These are phyloP conservation scores for Barbatosphaeria neglecta DNA, from an alignment of 495 filamentous ascomycete species.

Conservation along the genomic window DNA sequence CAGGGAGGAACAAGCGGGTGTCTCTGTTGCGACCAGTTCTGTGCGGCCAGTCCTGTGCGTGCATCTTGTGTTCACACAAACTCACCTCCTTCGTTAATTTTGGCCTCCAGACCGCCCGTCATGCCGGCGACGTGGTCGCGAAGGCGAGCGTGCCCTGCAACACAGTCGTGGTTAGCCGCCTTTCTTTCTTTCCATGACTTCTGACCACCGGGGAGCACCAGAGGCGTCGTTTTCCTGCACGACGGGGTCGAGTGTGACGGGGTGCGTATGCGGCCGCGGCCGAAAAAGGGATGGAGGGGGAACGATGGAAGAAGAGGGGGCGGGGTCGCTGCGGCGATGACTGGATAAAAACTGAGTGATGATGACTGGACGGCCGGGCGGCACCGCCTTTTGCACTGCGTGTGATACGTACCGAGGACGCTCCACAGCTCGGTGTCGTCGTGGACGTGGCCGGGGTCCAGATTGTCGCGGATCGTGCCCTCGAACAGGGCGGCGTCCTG, in stretches of 20 bases:
- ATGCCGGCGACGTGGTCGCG: slow-evolving; percentile 84
- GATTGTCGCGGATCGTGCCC: slow-evolving; percentile 88
- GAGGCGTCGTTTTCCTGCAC: too few relatives aligned
- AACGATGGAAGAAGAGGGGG: too few relatives aligned
- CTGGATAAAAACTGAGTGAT: too few relatives aligned
- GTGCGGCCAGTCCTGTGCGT: neutral
- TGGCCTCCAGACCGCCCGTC: slow-evolving; percentile 81
- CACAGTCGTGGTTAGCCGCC: slow-evolving; percentile 11
- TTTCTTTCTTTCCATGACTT: neutral
- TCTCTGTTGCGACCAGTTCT: too few relatives aligned
- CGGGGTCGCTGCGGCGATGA: too few relatives aligned
- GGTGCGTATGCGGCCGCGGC: slow-evolving; percentile 9
- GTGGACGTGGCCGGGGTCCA: slow-evolving; percentile 89
- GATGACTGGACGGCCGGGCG: too few relatives aligned
- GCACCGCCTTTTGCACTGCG: too few relatives aligned
- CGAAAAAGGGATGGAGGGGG: neutral
- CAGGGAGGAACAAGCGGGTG: too few relatives aligned
- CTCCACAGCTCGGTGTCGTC: slow-evolving; percentile 98
- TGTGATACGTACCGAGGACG: slow-evolving; percentile 65
- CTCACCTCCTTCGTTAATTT: slow-evolving; percentile 87
- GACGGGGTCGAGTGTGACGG: neutral
- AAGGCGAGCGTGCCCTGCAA: slow-evolving; percentile 77
- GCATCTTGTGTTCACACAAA: slow-evolving; percentile 2
- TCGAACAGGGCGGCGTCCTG: slow-evolving; percentile 97
- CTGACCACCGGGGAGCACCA: neutral